phyloP scores from a whole-genome alignment of 78 protist genomes.

The Guillardia theta region DNA sequence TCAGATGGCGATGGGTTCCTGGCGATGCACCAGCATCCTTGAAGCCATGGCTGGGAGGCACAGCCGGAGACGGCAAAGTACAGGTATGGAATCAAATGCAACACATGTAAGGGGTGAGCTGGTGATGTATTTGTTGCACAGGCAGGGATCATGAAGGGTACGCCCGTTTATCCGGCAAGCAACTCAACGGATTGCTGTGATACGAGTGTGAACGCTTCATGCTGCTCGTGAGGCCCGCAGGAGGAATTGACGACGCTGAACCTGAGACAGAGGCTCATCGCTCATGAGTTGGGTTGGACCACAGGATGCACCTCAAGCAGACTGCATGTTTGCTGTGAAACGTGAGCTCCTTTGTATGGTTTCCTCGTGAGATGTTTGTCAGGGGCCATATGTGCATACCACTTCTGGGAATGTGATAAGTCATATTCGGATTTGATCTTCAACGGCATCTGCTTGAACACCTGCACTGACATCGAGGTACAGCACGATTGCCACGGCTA shows the following conservation, averaged over 20 bases:
- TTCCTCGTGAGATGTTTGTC: too few species aligned
- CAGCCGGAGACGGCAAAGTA: neutral
- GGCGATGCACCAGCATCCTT: neutral
- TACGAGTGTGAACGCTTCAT: neutral
- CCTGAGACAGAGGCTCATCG: neutral
- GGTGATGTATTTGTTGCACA: neutral
- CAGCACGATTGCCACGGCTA: neutral
- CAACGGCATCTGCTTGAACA: neutral
- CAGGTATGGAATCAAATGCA: neutral
- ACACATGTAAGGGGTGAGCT: neutral
- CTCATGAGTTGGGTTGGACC: neutral
- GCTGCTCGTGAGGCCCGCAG: neutral
- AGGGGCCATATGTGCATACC: neutral
- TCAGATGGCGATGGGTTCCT: neutral
- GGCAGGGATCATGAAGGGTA: neutral
- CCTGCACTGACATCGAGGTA: neutral
- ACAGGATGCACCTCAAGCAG: neutral
- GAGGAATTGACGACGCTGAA: neutral
- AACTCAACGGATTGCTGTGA: neutral
- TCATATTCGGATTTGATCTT: neutral
- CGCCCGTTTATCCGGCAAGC: neutral
- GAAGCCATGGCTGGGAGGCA: neutral
- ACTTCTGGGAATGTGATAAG: neutral
- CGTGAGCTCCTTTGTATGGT: too few species aligned
- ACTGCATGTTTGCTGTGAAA: neutral